Evolutionary conservation across 148 eudicot genomes (phyloP), one percentile per base, ranked within the genome.

Genomic region (Limonium bicolor): DNA sequence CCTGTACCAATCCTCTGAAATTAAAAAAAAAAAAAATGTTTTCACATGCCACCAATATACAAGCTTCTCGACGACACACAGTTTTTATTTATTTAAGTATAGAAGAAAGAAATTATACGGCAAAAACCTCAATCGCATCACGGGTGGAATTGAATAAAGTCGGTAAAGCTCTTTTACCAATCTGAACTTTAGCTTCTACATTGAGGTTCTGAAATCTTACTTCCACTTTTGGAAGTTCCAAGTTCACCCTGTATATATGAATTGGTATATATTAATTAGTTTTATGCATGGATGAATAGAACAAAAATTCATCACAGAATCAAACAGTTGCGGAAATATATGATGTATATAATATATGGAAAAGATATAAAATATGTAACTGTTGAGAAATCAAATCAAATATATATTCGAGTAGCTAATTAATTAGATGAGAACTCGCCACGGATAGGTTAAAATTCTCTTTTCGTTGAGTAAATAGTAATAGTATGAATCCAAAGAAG

Each of bases 141-240:
- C 82, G 76, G 52, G 65, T 32, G 51, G 53, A 80, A 40, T 88
- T 88, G 2, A 72, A 20, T 15, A 88, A 44, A 26, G 96, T 79
- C 27, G 96, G 96, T 69, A 88, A 62, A 32, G 96, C 96, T 77
- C 96, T 77, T 11, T 70, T 69, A 12, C 96, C 96, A 0, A 70
- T 59, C 46, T 69, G 64, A 23, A 83, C 96, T 28, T 74, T 56
- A 1, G 94, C 90, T 7, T 20, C 47, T 27, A 82, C 47, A 8
- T 62, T 65, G 26, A 87, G 52, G 17, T 74, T 46, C 56, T 76
- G 65, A 20, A 76, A 87, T 57, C 96, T 63, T 38, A 87, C 94
- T 63, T 88, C 96, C 6, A 88, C 73, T 14, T 54, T 80, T 1
- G 94, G 96, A 50, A 77, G 35, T 36, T 74, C 81, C 54, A 88